Base-by-base conservation (phyloP, 139 green algal genomes). In the Chlamydomonas asymmetrica region DNA sequence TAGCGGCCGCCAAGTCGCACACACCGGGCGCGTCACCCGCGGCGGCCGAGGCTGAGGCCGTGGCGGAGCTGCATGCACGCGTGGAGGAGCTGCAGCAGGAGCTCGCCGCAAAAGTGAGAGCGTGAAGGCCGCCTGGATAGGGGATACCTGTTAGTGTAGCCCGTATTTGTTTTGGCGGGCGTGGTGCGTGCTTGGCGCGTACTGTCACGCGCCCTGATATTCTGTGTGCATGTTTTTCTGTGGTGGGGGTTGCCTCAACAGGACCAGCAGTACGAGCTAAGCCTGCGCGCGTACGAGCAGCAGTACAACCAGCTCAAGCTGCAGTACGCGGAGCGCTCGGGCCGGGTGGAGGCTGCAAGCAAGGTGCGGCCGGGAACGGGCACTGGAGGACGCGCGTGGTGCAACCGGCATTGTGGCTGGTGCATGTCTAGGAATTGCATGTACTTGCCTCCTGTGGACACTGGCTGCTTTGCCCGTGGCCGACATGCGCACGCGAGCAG, bases 191-290 rank as follows among this genome's bases (percentile, higher is more conserved):
- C 20, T 20, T 27, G 16, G 16, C 48, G 20, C 48, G 16, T 56
- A 20, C 48, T 56, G 48, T 27, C 20, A 27, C 48, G 16, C 16
- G 48, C 16, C 16, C 16, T 20, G 48, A 56, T 16, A 56, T 56
- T 16, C 48, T 56, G 16, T 56, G 20, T 16, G 16, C 48, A 56
- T 56, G 16, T 20, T 56, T 16, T 56, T 66, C 16, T 66, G 59
- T 31, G 25, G 59, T 66, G 5, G 9, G 59, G 9, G 59, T 40
- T 6, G 27, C 3, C 22, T 41, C 37, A 41, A 25, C 75, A 76
- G 74, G 80, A 87, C 35, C 80, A 91, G 52, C 78, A 91, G 69
- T 80, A 81, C 32, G 72, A 87, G 56, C 57, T 82, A 64, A 67
- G 83, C 59, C 71, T 89, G 78, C 70, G 81, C 23, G 61, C 78